Evolutionary conservation across 371 early-diverging fungal genomes (phyloP).

Genomic region (Rhizopus delemar): DNA sequence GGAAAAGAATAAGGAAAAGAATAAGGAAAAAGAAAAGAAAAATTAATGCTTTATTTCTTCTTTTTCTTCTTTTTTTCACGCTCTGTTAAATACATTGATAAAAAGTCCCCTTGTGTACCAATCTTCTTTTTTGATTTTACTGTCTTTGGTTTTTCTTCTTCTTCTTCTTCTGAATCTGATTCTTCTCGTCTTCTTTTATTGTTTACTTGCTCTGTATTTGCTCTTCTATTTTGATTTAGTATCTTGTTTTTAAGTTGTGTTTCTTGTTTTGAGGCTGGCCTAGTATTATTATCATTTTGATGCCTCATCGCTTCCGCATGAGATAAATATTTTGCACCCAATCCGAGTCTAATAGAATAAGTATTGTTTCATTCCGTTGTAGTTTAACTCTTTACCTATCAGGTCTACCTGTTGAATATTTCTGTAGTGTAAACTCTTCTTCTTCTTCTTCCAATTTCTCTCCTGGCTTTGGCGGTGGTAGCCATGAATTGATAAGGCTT

Average conservation of each 20-base stretch:
- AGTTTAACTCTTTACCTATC: slow-evolving; percentile 34
- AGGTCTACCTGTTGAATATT: slow-evolving; percentile 49
- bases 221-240: slow-evolving; percentile 47
- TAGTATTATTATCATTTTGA: slow-evolving; percentile 24
- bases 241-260: slow-evolving; percentile 46
- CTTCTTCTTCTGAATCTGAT: slow-evolving; percentile 37
- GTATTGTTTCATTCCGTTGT: background rate
- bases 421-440: slow-evolving; percentile 30
- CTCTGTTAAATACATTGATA: slow-evolving; percentile 57
- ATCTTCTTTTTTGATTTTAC: slow-evolving; percentile 26
- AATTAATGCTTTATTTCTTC: slow-evolving; percentile 27
- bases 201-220: slow-evolving; percentile 32
- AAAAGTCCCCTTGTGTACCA: slow-evolving; percentile 48
- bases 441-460: slow-evolving; percentile 39
- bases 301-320: slow-evolving; percentile 60
- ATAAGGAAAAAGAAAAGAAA: background rate
- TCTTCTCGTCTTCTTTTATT: slow-evolving; percentile 1
- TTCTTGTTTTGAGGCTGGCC: slow-evolving; percentile 40
- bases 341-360: slow-evolving; percentile 44
- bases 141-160: slow-evolving; percentile 39
- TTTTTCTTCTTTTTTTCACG: slow-evolving; percentile 56
- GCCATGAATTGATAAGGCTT: slow-evolving; percentile 48
- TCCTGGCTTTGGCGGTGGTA: slow-evolving; percentile 40
- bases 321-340: slow-evolving; percentile 62
- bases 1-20: no score